Conservation (phyloP, 176 grass and related monocot genomes). For the Urochloa ruziziensis region DNA sequence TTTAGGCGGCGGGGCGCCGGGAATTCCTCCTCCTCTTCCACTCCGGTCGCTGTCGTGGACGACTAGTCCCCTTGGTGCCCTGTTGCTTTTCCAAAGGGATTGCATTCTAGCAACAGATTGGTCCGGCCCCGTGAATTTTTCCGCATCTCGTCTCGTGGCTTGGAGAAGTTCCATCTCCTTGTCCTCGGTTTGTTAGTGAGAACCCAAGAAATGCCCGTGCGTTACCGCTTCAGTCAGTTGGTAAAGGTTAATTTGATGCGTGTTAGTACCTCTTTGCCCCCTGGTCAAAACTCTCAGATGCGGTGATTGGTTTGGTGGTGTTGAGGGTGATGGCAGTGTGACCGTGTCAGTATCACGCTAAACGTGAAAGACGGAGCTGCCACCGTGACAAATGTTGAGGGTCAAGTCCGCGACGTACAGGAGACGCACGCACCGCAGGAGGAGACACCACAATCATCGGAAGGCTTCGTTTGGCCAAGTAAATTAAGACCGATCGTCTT, state of each 20-base stretch:
- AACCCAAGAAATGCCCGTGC: background rate
- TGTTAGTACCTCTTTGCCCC: no score
- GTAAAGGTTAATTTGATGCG: background rate
- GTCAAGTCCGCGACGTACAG: background rate
- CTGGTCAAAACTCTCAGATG: background rate
- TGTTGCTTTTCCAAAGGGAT: background rate
- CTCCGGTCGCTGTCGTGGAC: constrained; percentile 21
- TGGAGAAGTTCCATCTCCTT: background rate
- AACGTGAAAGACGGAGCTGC: background rate
- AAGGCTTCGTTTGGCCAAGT: no score
- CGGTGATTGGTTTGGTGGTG: background rate
- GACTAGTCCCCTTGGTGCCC: background rate
- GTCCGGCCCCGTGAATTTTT: background rate
- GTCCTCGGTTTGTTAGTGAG: background rate
- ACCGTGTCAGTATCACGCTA: background rate
- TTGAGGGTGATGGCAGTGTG: background rate
- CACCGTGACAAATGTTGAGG: background rate
- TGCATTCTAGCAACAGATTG: background rate
- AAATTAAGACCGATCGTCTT: no score
- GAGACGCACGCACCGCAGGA: background rate
- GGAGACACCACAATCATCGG: background rate
- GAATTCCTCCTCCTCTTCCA: background rate
- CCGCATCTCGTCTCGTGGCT: background rate
- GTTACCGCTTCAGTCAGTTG: background rate
- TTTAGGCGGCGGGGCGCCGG: background rate